Evolutionary conservation across 1,284 basidiomycete species (phyloP).

Genomic region (Ceratobasidium sp.): DNA sequence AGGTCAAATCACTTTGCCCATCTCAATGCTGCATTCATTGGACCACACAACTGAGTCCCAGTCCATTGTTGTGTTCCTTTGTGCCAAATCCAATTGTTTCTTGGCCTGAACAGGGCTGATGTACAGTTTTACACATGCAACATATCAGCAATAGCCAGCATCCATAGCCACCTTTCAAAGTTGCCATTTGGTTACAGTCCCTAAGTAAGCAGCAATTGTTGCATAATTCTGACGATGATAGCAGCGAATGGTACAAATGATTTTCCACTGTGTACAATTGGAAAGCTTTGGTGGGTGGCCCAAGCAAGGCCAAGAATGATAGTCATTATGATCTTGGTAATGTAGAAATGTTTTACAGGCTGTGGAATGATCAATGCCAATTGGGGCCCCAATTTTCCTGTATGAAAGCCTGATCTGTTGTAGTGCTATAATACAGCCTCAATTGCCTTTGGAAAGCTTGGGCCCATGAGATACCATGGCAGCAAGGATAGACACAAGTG

Average conservation of each 20-base stretch:
- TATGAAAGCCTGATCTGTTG: neutral
- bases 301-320: neutral
- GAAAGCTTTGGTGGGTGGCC: neutral
- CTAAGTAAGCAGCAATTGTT: neutral
- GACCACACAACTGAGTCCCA: neutral
- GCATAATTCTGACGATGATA: neutral
- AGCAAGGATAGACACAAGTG: too few species aligned
- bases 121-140: neutral
- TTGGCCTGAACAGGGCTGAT: neutral
- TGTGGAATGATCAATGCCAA: neutral
- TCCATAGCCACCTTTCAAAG: neutral
- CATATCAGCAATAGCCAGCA: neutral
- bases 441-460: conserved; percentile 3
- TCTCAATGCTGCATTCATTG: neutral
- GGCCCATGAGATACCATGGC: too few species aligned
- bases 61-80: neutral
- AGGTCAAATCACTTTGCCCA: neutral
- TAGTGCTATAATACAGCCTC: conserved; percentile 8
- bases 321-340: neutral
- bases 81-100: neutral
- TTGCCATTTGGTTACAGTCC: neutral
- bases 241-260: neutral
- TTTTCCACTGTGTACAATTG: neutral
- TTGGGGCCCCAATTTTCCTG: neutral
- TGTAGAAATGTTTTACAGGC: neutral